Base-by-base conservation (phyloP, 2,329 filamentous ascomycete species). In the Aspergillus jensenii region DNA sequence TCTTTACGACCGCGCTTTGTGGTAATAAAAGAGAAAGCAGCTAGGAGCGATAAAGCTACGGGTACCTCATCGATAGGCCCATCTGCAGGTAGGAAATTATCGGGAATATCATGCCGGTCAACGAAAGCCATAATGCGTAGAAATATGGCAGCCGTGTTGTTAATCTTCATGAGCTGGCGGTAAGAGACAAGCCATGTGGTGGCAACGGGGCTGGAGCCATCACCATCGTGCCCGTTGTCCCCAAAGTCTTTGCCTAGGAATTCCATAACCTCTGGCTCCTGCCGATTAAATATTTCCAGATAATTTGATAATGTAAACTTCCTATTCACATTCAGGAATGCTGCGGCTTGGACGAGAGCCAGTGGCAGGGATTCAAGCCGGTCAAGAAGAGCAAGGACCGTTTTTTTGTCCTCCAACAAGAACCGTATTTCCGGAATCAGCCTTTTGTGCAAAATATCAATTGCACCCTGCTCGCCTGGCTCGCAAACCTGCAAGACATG, bases 121-220 rank as follows among this genome's bases (percentile, higher is more conserved):
- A 75, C 57, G n/a, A 71, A 71, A 6, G 69, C 62, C 63, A 76
- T 73, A 1, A 71, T 59, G 0, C 62, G 62, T 1, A 76, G 61
- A 44, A 67, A 55, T 3, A 33, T 7, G 35, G 15, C 35, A 3
- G 52, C 52, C 6, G 9, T 19, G 12, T 11, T 1, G 21, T 48
- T 43, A 12, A 62, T 44, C 17, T 57, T 50, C 43, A 58, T 65
- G 14, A 63, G 58, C 35, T 62, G 51, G 6, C 55, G 8, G 14
- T 59, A 63, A 6, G 54, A 59, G 6, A 59, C 51, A 2, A 59
- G 35, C 59, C 54, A 63, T 0, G 61, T 63, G 1, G 37, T 44
- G 2, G 50, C 39, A 11, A 62, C 52, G 7, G 59, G 55, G 15
- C 59, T 62, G 6, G 14, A 15, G 1, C 3, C 14, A 37, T 39